Evolutionary conservation across 2,329 filamentous ascomycete genomes (phyloP).

Genomic region (Aspergillus latus): DNA sequence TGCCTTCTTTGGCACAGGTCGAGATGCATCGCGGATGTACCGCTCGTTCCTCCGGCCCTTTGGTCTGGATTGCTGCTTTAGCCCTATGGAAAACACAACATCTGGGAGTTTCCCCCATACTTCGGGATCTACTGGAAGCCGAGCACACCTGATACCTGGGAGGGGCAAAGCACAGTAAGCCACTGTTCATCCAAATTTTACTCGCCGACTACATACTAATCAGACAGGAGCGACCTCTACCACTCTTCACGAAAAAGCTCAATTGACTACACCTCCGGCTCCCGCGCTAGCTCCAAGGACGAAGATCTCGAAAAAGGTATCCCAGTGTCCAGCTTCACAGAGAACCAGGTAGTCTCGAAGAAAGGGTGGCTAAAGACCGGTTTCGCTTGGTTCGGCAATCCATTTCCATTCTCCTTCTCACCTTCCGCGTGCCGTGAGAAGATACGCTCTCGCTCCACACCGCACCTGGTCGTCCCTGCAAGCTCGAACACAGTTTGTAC

Average conservation of each 20-base stretch:
- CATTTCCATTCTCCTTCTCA: conserved; percentile 3
- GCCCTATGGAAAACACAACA: conserved; percentile 22
- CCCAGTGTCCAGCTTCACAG: background rate
- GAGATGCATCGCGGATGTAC: conserved; percentile 60
- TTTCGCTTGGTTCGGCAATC: conserved; percentile 17
- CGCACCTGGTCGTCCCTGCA: conserved; percentile 19
- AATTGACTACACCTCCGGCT: background rate
- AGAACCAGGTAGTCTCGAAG: background rate
- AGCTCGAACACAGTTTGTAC: conserved; percentile 28
- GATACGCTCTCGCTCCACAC: conserved; percentile 16
- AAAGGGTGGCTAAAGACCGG: conserved; percentile 15
- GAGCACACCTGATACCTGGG: conserved; percentile 28
- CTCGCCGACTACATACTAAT: background rate
- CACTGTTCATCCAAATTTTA: background rate
- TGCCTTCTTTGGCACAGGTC: conserved; percentile 64
- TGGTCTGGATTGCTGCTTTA: conserved; percentile 41
- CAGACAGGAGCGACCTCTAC: background rate
- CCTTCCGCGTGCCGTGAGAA: background rate
- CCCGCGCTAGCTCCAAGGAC: background rate
- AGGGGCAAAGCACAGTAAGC: conserved; percentile 23
- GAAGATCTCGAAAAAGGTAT: conserved; percentile 23
- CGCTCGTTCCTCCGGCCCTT: conserved; percentile 44
- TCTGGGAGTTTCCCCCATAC: conserved; percentile 12
- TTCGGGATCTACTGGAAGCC: conserved; percentile 28
- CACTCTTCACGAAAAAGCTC: background rate